phyloP scores from a whole-genome alignment of 805 yeast genomes.

The Metschnikowia dekortorum region DNA sequence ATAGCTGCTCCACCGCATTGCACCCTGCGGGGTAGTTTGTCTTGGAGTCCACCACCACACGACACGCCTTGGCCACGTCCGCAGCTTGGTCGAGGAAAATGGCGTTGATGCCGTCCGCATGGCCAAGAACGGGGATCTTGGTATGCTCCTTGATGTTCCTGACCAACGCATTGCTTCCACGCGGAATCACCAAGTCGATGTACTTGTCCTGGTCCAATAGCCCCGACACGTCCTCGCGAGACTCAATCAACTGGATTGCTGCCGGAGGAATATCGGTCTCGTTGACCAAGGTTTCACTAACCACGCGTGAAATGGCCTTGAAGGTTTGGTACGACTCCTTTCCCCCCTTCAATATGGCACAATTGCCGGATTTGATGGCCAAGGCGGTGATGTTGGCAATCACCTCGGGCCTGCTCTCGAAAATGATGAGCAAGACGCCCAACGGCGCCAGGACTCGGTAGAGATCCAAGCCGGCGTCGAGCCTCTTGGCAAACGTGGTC shows the following conservation, averaged over 20 bases:
- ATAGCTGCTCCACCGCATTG: constrained; percentile 87
- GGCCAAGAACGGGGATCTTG: constrained; percentile 95
- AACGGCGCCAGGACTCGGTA: constrained; percentile 89
- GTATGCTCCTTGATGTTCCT: constrained; percentile 80
- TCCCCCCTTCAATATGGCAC: constrained; percentile 97
- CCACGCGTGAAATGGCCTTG: constrained; percentile 69
- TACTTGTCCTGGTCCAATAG: constrained; percentile 79
- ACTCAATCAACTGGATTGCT: constrained; percentile 81
- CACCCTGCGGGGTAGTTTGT: constrained; percentile 99
- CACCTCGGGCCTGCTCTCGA: constrained; percentile 96
- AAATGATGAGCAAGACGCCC: constrained; percentile 87
- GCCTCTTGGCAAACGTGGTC: constrained; percentile 71
- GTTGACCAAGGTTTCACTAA: constrained; percentile 51
- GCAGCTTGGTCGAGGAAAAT: constrained; percentile 77
- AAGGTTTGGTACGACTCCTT: constrained; percentile 88
- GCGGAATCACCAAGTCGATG: constrained; percentile 93
- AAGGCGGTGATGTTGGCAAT: constrained; percentile 95
- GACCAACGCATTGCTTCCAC: constrained; percentile 95
- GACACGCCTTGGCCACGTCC: constrained; percentile 70
- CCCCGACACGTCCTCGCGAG: constrained; percentile 87
- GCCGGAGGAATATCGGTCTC: constrained; percentile 71
- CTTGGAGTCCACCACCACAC: constrained; percentile 78
- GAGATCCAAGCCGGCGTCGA: constrained; percentile 85
- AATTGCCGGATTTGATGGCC: constrained; percentile 93
- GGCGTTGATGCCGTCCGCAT: constrained; percentile 97